phyloP scores from a whole-genome alignment of 2,329 filamentous ascomycete genomes.

The Penicillium palitans region DNA sequence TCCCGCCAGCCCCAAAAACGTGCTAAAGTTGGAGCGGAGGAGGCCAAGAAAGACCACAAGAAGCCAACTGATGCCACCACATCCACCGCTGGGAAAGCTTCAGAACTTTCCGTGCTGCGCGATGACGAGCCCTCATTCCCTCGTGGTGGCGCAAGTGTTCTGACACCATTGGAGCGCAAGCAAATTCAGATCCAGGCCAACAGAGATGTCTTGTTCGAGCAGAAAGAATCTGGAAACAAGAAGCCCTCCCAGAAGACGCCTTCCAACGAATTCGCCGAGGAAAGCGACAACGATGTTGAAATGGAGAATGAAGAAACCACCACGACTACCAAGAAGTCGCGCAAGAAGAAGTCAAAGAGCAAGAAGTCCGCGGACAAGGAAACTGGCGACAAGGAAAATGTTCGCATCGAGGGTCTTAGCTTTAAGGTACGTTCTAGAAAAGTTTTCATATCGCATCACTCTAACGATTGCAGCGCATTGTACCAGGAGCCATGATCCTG shows the following conservation, averaged over 20 bases:
- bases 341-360: slow-evolving; percentile 42
- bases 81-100: slow-evolving; percentile 31
- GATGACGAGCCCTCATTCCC: slow-evolving; percentile 91
- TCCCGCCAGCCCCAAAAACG: slow-evolving; percentile 43
- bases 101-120: slow-evolving; percentile 49
- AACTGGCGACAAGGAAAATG: slow-evolving; percentile 51
- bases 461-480: slow-evolving; percentile 65
- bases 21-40: slow-evolving; percentile 41
- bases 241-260: slow-evolving; percentile 43
- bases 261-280: slow-evolving; percentile 59
- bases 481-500: slow-evolving; percentile 82
- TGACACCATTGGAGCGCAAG: slow-evolving; percentile 93
- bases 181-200: slow-evolving; percentile 94
- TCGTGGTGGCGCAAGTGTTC: slow-evolving; percentile 82
- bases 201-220: slow-evolving; percentile 86
- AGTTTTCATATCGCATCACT: slow-evolving; percentile 12
- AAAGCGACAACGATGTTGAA: slow-evolving; percentile 56
- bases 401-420: slow-evolving; percentile 82
- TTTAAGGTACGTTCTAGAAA: slow-evolving; percentile 66
- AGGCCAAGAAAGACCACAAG: slow-evolving; percentile 37
- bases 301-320: slow-evolving; percentile 48
- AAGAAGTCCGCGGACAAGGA: slow-evolving; percentile 56
- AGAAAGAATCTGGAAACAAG: slow-evolving; percentile 57
- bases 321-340: slow-evolving; percentile 38
- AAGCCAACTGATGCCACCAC: slow-evolving; percentile 29